Base-by-base conservation (phyloP, 2,329 filamentous ascomycete species). In the Metarhizium guizhouense region DNA sequence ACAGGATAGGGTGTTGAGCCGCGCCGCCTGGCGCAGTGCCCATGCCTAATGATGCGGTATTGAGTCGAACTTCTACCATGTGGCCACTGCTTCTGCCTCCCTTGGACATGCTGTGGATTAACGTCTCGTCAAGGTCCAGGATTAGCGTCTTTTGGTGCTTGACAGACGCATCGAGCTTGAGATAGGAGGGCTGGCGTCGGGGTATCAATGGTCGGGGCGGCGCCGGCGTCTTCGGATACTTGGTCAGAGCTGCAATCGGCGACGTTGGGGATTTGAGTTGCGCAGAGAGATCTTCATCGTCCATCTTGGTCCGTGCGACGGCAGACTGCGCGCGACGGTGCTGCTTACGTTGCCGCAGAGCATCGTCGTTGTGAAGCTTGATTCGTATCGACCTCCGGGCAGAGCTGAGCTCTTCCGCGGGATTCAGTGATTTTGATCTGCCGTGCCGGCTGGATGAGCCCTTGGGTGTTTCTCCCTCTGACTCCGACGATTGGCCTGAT, bases 41-140 rank as follows among this genome's bases (percentile, higher is more conserved):
- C 51, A 83, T 81, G 54, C 83, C 85, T 48, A 90, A 81, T 55
- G 83, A 74, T 59, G 84, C 85, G 56, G 86, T 86, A 68, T 88
- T 89, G 58, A 96, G 80, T 64, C 91, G 91, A 60, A 99, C 94
- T 74, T 99, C 94, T 53, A 99, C 92, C 94, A 99, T 99, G 73
- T 99, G 94, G 18, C 94, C 94, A 20, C 90, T 93, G 64, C 90
- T 93, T 57, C 93, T 84, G 54, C 93, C 92, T 34, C 94, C 94
- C 70, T 96, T 96, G 58, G 93, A 92, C 81, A 97, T 91, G 71
- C 91, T 96, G 77, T 99, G 94, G 62, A 99, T 99, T 62, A 99
- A 75, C 0, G 94, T 99, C 73, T 99, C 94, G 71, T 99, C 94
- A 18, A 99, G 82, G 69, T 99, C 94, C 53, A 99, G 79, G 60